Percentiles rank a stretch among this genome's conserved stretches.
phyloP scores from a whole-genome alignment of 768 basidiomycete species.

The Leccinellum luteum region DNA sequence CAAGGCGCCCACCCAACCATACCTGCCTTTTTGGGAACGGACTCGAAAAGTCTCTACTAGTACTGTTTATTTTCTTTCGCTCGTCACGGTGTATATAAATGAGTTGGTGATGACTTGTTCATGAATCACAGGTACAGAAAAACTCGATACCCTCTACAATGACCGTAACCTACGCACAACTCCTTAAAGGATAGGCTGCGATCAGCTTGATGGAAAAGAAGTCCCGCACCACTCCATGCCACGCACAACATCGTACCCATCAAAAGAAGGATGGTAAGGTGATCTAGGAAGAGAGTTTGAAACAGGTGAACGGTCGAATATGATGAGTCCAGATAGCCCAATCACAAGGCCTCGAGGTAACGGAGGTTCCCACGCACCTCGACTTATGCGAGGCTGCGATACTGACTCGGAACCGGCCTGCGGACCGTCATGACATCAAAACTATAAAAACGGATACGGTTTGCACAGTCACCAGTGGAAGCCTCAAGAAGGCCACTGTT shows the following conservation, averaged over 20 bases:
- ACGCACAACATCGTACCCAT: not conserved
- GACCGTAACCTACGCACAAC: not conserved
- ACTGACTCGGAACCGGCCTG: not conserved
- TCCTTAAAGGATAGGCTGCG: not conserved
- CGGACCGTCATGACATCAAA: not conserved
- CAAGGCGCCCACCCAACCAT: slow-evolving; percentile 1
- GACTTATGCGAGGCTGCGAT: too few relatives aligned
- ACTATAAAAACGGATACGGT: not conserved
- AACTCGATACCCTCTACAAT: not conserved
- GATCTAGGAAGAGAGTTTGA: not conserved
- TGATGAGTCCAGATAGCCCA: not conserved
- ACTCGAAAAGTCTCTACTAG: not conserved
- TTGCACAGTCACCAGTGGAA: not conserved
- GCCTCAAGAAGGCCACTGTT: not conserved
- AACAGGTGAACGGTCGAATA: not conserved
- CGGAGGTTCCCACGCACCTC: not conserved
- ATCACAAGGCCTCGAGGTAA: not conserved
- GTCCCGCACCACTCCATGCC: not conserved
- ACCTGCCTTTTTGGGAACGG: slow-evolving; percentile 25
- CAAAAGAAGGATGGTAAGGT: not conserved
- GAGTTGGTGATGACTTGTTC: too few relatives aligned
- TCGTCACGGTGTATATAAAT: too few relatives aligned
- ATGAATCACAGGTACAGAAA: not conserved
- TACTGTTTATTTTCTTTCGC: too few relatives aligned
- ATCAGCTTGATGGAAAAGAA: not conserved